Evolutionary conservation across 192 early-diverging fungal species (phyloP).

Genomic region (Coemansia sp.): DNA sequence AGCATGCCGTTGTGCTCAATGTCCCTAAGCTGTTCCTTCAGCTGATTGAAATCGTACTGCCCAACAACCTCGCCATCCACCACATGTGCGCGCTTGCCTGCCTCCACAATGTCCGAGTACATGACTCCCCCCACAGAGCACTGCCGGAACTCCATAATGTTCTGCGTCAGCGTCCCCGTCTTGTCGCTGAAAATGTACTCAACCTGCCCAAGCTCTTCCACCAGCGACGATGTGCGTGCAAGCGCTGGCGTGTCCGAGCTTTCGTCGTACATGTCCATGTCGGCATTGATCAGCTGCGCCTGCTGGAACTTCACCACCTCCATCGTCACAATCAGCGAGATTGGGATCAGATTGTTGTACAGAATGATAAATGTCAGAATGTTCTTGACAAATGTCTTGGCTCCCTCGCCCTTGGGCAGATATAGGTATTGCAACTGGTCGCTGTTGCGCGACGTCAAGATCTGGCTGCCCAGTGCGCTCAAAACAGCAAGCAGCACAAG

Average conservation of each 20-base stretch:
- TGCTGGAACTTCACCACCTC: slow-evolving; percentile 96
- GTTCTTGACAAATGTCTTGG: slow-evolving; percentile 76
- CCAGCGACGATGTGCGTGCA: slow-evolving; percentile 87
- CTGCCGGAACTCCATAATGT: slow-evolving; percentile 86
- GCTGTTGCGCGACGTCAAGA: slow-evolving; percentile 57
- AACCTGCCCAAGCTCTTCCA: slow-evolving; percentile 96
- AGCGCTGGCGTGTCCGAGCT: slow-evolving; percentile 88
- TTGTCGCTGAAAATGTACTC: slow-evolving; percentile 99
- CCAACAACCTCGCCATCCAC: slow-evolving; percentile 72
- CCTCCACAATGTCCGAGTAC: slow-evolving; percentile 88
- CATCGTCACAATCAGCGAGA: slow-evolving; percentile 98
- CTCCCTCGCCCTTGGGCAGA: slow-evolving; percentile 33
- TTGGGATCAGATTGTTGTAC: slow-evolving; percentile 99
- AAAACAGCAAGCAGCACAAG: slow-evolving; percentile 81
- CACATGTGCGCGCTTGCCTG: slow-evolving; percentile 79
- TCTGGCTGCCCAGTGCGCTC: slow-evolving; percentile 81
- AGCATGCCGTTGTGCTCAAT: slow-evolving; percentile 66
- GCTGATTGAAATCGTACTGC: slow-evolving; percentile 64
- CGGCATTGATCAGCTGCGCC: slow-evolving; percentile 84
- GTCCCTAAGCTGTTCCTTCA: slow-evolving; percentile 59
- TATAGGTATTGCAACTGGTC: slow-evolving; percentile 55
- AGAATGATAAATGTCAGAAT: slow-evolving; percentile 97
- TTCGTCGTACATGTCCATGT: slow-evolving; percentile 97
- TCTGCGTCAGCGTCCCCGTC: slow-evolving; percentile 84
- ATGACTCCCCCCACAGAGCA: slow-evolving; percentile 90